These are phyloP conservation scores for Tolypocladium inflatum DNA, from an alignment of 2,329 filamentous ascomycete species.

Conservation along the genomic window DNA sequence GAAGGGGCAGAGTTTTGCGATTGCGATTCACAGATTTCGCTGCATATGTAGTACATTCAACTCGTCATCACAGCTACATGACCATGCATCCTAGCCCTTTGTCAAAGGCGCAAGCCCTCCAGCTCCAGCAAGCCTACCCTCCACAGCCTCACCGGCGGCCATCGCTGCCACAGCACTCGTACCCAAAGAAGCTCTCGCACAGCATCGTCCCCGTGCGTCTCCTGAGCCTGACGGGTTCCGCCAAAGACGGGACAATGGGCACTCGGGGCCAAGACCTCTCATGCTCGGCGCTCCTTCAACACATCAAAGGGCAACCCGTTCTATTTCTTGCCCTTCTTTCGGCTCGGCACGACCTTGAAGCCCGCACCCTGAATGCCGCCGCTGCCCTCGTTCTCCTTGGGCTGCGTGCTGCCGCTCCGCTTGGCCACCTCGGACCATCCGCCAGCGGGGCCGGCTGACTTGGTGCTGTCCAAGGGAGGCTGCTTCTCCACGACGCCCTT, in stretches of 20 bases:
- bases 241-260: background rate
- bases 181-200: background rate
- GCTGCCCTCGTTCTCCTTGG: slow-evolving; percentile 33
- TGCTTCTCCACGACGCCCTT: slow-evolving; percentile 79
- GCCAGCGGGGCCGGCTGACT: slow-evolving; percentile 39
- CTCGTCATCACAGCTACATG: background rate
- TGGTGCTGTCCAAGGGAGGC: slow-evolving; percentile 40
- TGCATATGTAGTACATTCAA: background rate
- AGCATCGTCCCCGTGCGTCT: background rate
- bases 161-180: background rate
- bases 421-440: slow-evolving; percentile 98
- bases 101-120: background rate
- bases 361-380: slow-evolving; percentile 38
- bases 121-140: background rate
- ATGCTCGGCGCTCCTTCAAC: slow-evolving; percentile 6
- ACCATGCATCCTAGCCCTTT: background rate
- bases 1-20: background rate
- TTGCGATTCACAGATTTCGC: background rate
- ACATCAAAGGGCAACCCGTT: slow-evolving; percentile 5
- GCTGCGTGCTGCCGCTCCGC: slow-evolving; percentile 53
- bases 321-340: slow-evolving; percentile 84
- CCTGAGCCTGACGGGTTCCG: background rate
- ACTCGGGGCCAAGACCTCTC: background rate
- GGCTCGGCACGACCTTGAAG: slow-evolving; percentile 85
- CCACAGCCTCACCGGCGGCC: background rate